phyloP scores from a whole-genome alignment of 306 rosid genomes.

The Abrus precatorius region DNA sequence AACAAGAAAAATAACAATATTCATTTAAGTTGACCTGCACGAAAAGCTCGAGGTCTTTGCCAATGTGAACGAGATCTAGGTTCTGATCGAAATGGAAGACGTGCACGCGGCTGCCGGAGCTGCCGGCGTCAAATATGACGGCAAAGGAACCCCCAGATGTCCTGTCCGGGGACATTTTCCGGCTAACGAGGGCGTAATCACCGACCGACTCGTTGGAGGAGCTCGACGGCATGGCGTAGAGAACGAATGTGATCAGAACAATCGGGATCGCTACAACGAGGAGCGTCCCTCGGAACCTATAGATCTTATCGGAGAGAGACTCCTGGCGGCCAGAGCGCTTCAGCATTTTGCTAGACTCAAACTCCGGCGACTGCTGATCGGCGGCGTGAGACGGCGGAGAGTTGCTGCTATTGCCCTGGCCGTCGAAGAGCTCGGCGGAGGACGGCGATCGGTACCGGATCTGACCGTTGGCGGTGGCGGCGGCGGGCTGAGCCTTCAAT shows the following conservation, averaged over 20 bases:
- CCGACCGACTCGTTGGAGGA: slow-evolving; percentile 50
- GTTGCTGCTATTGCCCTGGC: slow-evolving; percentile 51
- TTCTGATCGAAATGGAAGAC: slow-evolving; percentile 80
- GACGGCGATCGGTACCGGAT: slow-evolving; percentile 98
- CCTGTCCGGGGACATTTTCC: slow-evolving; percentile 68
- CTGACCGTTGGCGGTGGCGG: slow-evolving; percentile 83
- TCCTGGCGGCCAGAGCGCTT: slow-evolving; percentile 79
- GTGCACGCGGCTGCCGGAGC: slow-evolving; percentile 99
- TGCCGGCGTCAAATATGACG: slow-evolving; percentile 94
- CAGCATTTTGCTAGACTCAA: slow-evolving; percentile 78
- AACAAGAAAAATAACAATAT: not conserved
- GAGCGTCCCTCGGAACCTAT: slow-evolving; percentile 73
- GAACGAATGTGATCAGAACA: slow-evolving; percentile 68
- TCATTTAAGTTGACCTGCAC: slow-evolving; percentile 57
- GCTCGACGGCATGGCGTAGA: slow-evolving; percentile 72
- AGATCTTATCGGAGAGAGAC: slow-evolving; percentile 80
- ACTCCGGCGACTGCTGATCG: slow-evolving; percentile 61
- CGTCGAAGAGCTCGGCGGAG: slow-evolving; percentile 82
- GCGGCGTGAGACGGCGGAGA: slow-evolving; percentile 68
- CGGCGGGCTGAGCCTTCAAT: slow-evolving; percentile 67
- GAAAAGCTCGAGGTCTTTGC: slow-evolving; percentile 92
- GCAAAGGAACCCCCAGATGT: slow-evolving; percentile 63
- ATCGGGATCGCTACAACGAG: slow-evolving; percentile 77
- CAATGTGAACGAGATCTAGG: slow-evolving; percentile 89
- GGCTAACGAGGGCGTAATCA: slow-evolving; percentile 58